Evolutionary conservation across 768 basidiomycete species (phyloP).

Genomic region (Suillus clintonianus): DNA sequence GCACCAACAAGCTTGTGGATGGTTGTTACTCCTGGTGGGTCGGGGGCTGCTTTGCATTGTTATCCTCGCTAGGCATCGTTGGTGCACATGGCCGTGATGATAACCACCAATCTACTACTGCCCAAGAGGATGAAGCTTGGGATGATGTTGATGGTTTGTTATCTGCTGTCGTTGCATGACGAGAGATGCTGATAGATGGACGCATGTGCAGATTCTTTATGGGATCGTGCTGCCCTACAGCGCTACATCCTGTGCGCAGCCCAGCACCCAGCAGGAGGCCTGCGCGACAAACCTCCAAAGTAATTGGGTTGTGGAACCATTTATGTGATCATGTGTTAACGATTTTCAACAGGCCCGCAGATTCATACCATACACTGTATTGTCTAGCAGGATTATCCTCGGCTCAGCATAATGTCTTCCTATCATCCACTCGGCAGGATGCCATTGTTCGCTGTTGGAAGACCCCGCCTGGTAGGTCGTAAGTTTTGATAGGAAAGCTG

Average conservation of each 20-base stretch:
- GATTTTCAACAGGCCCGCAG: slow-evolving; percentile 60
- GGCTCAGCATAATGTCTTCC: slow-evolving; percentile 78
- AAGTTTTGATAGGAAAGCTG: background rate
- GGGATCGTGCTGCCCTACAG: slow-evolving; percentile 75
- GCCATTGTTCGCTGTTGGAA: slow-evolving; percentile 43
- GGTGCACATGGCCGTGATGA: slow-evolving; percentile 34
- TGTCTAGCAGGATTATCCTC: slow-evolving; percentile 88
- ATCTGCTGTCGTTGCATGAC: background rate
- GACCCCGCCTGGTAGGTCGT: slow-evolving; percentile 18
- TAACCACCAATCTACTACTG: slow-evolving; percentile 6
- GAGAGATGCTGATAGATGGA: slow-evolving; percentile 26
- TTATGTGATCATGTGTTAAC: slow-evolving; percentile 3
- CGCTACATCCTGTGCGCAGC: slow-evolving; percentile 85
- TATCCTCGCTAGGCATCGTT: slow-evolving; percentile 59
- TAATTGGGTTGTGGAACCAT: slow-evolving; percentile 32
- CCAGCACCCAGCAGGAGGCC: slow-evolving; percentile 82
- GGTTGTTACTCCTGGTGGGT: slow-evolving; percentile 99
- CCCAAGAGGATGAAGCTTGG: slow-evolving; percentile 51
- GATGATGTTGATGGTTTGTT: slow-evolving; percentile 66
- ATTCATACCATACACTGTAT: slow-evolving; percentile 94
- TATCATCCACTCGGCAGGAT: slow-evolving; percentile 40
- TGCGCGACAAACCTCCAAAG: slow-evolving; percentile 97
- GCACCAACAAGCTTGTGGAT: slow-evolving; percentile 98
- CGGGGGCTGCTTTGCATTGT: slow-evolving; percentile 79
- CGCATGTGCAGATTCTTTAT: slow-evolving; percentile 40